These are phyloP conservation scores for Kwoniella dejecticola DNA, from an alignment of 768 basidiomycete genomes.

Conservation along the genomic window DNA sequence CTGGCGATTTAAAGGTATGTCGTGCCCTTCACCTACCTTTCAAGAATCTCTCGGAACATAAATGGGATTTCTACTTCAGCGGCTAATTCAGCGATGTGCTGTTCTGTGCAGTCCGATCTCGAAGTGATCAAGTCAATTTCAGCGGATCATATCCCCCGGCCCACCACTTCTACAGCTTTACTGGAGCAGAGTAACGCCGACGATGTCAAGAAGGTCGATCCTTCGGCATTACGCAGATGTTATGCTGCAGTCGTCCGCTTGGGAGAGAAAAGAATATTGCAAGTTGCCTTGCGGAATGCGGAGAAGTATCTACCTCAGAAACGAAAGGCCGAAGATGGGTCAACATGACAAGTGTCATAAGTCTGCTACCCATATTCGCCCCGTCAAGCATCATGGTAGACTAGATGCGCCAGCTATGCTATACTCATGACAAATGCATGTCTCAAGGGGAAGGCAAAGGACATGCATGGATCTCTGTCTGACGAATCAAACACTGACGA, in stretches of 20 bases:
- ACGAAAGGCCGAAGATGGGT: conserved; percentile 15
- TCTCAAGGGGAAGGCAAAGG: no score
- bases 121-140: not conserved
- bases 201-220: not conserved
- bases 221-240: not conserved
- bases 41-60: no score
- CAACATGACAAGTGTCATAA: no score
- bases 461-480: no score
- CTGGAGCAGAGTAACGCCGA: not conserved
- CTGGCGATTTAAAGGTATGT: conserved; percentile 7
- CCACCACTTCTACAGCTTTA: not conserved
- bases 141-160: conserved; percentile 12
- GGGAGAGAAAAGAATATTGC: conserved; percentile 28
- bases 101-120: conserved; percentile 13
- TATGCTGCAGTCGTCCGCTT: conserved; percentile 27
- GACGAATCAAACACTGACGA: no score
- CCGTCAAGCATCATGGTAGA: no score
- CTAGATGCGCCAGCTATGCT: no score
- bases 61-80: not conserved
- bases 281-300: not conserved
- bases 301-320: conserved; percentile 3
- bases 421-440: no score
- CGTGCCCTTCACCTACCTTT: not conserved
- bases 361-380: no score
- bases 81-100: not conserved